These are phyloP conservation scores for Candida quercuum DNA, from an alignment of 805 yeast species.

Conservation along the genomic window DNA sequence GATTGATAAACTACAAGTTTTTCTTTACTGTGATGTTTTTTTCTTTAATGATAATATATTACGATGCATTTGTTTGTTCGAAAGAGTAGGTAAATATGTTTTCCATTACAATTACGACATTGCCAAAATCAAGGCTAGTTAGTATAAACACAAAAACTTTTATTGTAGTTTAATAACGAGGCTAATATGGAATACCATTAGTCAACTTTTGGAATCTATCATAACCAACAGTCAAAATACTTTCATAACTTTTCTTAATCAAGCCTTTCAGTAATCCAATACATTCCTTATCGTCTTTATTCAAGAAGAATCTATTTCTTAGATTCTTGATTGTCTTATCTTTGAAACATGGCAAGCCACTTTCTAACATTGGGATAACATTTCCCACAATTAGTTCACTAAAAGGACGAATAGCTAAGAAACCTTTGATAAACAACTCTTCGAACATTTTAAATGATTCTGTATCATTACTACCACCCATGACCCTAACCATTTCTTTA, in stretches of 20 bases:
- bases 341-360: slow-evolving; percentile 95
- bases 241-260: slow-evolving; percentile 77
- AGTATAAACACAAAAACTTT: too few species aligned
- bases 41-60: too few species aligned
- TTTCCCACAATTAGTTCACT: slow-evolving; percentile 80
- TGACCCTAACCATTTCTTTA: slow-evolving; percentile 90
- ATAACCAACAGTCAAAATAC: slow-evolving; percentile 87
- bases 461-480: slow-evolving; percentile 86
- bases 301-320: slow-evolving; percentile 72
- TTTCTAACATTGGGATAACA: slow-evolving; percentile 88
- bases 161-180: too few species aligned
- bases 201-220: slow-evolving; percentile 96
- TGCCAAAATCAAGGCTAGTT: too few species aligned
- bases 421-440: slow-evolving; percentile 91
- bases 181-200: slow-evolving; percentile 96
- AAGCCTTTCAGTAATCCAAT: slow-evolving; percentile 69
- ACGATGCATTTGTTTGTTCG: too few species aligned
- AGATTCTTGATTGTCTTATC: slow-evolving; percentile 76
- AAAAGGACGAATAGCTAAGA: slow-evolving; percentile 80
- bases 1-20: slow-evolving; percentile 4
- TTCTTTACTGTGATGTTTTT: too few species aligned
- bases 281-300: slow-evolving; percentile 80
- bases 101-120: too few species aligned
- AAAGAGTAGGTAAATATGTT: too few species aligned
- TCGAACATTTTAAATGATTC: slow-evolving; percentile 93